Evolutionary conservation across 2,329 filamentous ascomycete species (phyloP), one percentile per base, ranked within the genome.

Genomic region (Calonectria ilicicola): DNA sequence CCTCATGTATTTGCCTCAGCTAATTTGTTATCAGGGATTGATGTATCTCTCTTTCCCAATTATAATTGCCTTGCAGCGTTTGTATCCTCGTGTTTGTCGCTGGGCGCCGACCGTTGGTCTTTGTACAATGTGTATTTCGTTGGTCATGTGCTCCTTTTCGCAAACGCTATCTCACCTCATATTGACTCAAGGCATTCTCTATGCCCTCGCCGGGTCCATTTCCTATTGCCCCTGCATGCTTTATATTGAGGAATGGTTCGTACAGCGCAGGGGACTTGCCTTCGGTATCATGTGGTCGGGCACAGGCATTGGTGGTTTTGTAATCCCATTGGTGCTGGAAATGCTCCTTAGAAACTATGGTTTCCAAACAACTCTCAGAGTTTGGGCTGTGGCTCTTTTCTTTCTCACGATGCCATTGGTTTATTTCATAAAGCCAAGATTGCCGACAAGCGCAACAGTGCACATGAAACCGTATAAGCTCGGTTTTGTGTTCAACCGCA

Each of bases 181-280:
- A 62, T 77, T 85, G 2, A 90, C 87, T 0, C 91, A 92, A 21
- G 91, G 91, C 4, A 77, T 92, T 6, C 78, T 91, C 47, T 92
- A 89, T 76, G 89, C 85, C 12, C 71, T 91, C 6, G 89, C 89
- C 19, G 88, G 89, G n/a, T 82, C 84, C 8, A 81, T 90, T 38
- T 82, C 86, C n/a, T 90, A 89, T 73, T 86, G 85, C 26, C 88
- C 89, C 6, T 87, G 87, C 74, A 86, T 89, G 44, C 79, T 87
- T 46, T 90, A 89, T 77, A 82, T 91, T 65, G 87, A 91, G 69
- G 88, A 91, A 75, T 91, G 89, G 89, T 91, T 91, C 79, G 73
- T 77, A 3, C 68, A 69, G 10, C 76, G 77, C 4, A 78, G 75
- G 7, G 76, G 75, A 0, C 80, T 91, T 32, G 89, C 89, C 3